Base-by-base conservation (phyloP, 1,284 basidiomycete species). In the Psilocybe mexicana region DNA sequence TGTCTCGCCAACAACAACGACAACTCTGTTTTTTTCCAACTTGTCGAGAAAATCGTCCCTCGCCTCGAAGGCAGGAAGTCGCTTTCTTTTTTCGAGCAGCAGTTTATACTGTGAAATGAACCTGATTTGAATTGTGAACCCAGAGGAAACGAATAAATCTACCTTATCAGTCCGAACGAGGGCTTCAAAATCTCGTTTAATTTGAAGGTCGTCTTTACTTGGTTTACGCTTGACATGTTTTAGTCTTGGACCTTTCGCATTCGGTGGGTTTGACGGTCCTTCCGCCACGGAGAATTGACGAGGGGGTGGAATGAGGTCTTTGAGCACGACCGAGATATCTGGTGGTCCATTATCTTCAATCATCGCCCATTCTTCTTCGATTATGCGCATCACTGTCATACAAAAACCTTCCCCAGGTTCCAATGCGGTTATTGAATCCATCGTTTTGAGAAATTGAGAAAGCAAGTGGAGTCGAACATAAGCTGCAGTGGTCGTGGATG, bases 391-490 rank as follows among this genome's bases (percentile, higher is more conserved):
- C 60, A 90, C 80, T 35, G 87, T 84, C 71, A 93, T 85, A 49
- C 91, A 79, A 52, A 94, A 85, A 2, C 90, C 89, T 62, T 90
- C 86, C 0, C 85, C 89, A 0, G 78, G 71, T 61, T 89, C 84
- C 18, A 87, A 69, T 26, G 92, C 81, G 52, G 83, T 80, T 2
- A 78, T 79, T 12, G 74, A 73, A 59, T 82, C 74, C 71, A 88
- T 79, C 7, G 79, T 80, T 4, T 68, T 59, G 6, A 93, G 75
- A 12, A 93, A 76, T 42, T 79, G 77, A 2, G 85, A 82, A n/a
- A 94, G 81, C 14, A 97, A 80, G 65, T 96, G 87, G 0, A 98
- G 83, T 35, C 93, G 87, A 61, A 97, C 79, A 71, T 97, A 98
- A 0, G 93, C 82, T 0, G 95, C 85, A 5, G 92, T 76, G 0